Evolutionary conservation across 164 flowering plant species (phyloP).

Genomic region (Piper betle): DNA sequence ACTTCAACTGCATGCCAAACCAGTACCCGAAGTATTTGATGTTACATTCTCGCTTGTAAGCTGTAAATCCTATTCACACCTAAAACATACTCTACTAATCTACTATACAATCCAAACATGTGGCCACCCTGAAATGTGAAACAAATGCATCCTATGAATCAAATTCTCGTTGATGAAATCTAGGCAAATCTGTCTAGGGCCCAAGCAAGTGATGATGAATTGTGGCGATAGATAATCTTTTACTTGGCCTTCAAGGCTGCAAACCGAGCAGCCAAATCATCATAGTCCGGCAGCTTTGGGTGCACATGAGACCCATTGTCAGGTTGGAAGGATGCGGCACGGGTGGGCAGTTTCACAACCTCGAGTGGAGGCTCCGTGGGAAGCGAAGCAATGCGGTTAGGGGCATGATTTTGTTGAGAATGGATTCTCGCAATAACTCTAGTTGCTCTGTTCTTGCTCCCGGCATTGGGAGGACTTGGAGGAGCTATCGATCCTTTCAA

Average conservation of each 20-base stretch:
- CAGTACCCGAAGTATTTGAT: no score
- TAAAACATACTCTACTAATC: neutral
- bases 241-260: constrained; percentile 45
- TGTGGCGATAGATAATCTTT: neutral
- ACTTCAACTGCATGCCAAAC: no score
- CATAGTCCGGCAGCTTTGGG: constrained; percentile 54
- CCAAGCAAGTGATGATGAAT: no score
- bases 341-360: constrained; percentile 28
- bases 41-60: neutral
- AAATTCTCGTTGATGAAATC: no score
- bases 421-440: constrained; percentile 13
- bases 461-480: constrained; percentile 7
- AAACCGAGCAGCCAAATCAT: constrained; percentile 45
- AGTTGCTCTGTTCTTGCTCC: constrained; percentile 6
- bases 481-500: constrained; percentile 24
- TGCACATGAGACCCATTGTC: constrained; percentile 37
- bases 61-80: neutral
- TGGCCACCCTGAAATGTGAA: neutral
- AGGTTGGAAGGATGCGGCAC: constrained; percentile 53
- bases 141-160: no score
- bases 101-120: neutral
- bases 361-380: constrained; percentile 45
- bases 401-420: constrained; percentile 17
- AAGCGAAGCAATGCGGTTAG: constrained; percentile 49
- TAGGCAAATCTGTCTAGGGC: no score